Evolutionary conservation across 768 basidiomycete species (phyloP), one percentile per base, ranked within the genome.

Genomic region (Kwoniella sp.): DNA sequence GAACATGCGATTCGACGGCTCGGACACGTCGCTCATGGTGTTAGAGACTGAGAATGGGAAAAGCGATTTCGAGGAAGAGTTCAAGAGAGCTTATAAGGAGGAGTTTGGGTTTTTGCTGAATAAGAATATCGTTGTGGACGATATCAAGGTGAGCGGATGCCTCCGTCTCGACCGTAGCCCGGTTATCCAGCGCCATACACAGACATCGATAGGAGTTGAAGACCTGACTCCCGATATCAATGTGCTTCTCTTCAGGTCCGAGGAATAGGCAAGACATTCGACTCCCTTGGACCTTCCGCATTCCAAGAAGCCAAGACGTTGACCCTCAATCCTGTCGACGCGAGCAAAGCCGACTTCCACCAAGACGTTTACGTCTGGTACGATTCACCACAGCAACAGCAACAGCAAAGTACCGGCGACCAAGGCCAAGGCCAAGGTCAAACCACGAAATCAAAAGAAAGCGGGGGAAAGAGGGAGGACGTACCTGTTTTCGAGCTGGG

Each of bases 1-100:
- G 30, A 75, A 75, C 38, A 71, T 69, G 51, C 60, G 74, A 54
- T 75, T 73, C 52, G 65, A 69, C 47, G 74, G 74, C 15, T 66
- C 65, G 9, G 93, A 95, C 81, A 98, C 95, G 0, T 86, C 93
- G 17, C 79, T 97, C 70, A 95, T 97, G 92, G 86, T 93, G 17
- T 62, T 68, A 8, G 71, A 74, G 25, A 84, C 84, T 34, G 85
- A 84, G 0, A 85, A 88, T 69, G 71, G 83, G 67, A 89, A 93
- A 79, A 93, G 90, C 76, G 88, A 88, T 53, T 70, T 65, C 34
- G 71, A 71, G 22, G 65, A 75, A 12, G 88, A 93, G 73, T 86
- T 65, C 57, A 65, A 65, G 34, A 50, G 56, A 37, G 63, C 63
- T 28, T 72, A 75, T 52, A 73, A 73, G 55, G 52, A 69, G 54